Percentiles rank a stretch among this genome's conserved stretches.
phyloP scores from a whole-genome alignment of 495 filamentous ascomycete species.

The Venustampulla echinocandica region DNA sequence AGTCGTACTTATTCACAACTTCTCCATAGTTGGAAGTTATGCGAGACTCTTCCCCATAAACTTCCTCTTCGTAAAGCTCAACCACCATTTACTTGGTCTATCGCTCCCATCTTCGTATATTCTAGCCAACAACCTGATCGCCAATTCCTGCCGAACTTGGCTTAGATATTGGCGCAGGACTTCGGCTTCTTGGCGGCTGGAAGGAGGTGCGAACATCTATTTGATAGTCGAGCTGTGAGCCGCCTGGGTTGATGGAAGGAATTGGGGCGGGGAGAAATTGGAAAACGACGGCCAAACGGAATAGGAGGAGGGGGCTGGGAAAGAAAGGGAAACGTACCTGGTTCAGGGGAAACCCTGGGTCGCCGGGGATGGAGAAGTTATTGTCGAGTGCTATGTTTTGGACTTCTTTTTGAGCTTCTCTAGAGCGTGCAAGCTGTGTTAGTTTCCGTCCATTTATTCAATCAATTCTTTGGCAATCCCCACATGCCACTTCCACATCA shows the following conservation, averaged over 20 bases:
- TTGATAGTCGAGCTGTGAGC: too few species aligned
- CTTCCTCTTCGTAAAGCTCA: conserved; percentile 96
- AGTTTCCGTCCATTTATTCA: neutral
- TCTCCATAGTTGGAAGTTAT: too few species aligned
- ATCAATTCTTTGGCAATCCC: neutral
- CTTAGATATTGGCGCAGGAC: conserved; percentile 75
- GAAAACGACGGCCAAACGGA: too few species aligned
- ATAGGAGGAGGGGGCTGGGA: too few species aligned
- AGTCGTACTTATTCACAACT: too few species aligned
- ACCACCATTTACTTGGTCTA: conserved; percentile 94
- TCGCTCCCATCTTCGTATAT: conserved; percentile 78
- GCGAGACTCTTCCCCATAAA: conserved; percentile 98
- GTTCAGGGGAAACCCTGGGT: conserved; percentile 86
- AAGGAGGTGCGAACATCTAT: conserved; percentile 60
- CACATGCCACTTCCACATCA: neutral
- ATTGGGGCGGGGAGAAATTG: too few species aligned
- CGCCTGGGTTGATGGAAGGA: too few species aligned
- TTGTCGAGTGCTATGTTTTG: conserved; percentile 62
- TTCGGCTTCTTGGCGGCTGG: conserved; percentile 82
- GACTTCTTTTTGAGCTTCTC: conserved; percentile 47
- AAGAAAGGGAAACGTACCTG: too few species aligned
- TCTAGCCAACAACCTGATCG: conserved; percentile 65
- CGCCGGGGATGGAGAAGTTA: conserved; percentile 92
- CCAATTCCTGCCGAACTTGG: conserved; percentile 88
- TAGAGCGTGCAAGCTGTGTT: conserved; percentile 14